These are phyloP conservation scores for Hypholoma fasciculare DNA, from an alignment of 768 basidiomycete species.

Conservation along the genomic window DNA sequence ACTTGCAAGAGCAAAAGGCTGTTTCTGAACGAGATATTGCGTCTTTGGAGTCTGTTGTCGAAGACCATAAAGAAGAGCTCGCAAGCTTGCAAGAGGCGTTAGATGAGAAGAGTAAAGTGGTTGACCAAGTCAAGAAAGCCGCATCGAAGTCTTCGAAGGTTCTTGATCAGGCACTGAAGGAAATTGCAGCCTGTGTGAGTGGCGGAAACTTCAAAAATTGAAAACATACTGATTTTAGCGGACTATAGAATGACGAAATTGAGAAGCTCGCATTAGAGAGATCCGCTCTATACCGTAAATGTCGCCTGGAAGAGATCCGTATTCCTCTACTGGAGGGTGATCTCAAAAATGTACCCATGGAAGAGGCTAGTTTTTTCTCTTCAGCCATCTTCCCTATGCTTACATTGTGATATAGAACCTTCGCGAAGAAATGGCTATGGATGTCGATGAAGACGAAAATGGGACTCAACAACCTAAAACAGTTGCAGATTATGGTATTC, in stretches of 20 bases:
- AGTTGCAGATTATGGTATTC: conserved; percentile 84
- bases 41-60: conserved; percentile 54
- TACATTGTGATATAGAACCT: conserved; percentile 51
- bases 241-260: conserved; percentile 67
- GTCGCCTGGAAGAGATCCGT: conserved; percentile 89
- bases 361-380: conserved; percentile 64
- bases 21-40: conserved; percentile 61
- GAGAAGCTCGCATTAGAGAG: conserved; percentile 86
- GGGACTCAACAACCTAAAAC: conserved; percentile 71
- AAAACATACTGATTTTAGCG: background rate
- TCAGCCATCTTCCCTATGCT: background rate
- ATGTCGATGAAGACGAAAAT: conserved; percentile 87
- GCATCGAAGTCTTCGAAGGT: conserved; percentile 69
- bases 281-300: conserved; percentile 85
- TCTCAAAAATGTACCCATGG: conserved; percentile 88
- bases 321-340: conserved; percentile 77
- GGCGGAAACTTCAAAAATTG: background rate
- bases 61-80: conserved; percentile 60
- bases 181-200: conserved; percentile 77
- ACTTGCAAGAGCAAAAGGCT: conserved; percentile 54
- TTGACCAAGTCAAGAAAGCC: conserved; percentile 76
- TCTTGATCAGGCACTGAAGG: conserved; percentile 87
- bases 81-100: conserved; percentile 58
- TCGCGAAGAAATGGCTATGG: conserved; percentile 87
- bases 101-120: conserved; percentile 70